Evolutionary conservation across 2,329 filamentous ascomycete species (phyloP).

Genomic region (Alternaria triticina): DNA sequence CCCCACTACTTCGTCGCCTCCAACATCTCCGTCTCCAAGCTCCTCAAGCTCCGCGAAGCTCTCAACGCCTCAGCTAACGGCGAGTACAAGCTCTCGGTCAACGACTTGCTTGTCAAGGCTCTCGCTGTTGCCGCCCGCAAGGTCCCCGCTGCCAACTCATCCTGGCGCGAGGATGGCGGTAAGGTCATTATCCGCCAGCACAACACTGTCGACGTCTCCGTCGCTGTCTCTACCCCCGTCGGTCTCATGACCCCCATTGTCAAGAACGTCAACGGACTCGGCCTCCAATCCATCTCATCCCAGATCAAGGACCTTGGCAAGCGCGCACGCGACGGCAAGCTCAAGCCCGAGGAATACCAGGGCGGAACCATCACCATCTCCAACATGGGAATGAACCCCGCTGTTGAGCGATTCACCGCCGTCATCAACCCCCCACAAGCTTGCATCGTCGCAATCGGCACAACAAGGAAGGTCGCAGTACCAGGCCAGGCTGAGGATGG

Average conservation of each 20-base stretch:
- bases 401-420: conserved; percentile 95
- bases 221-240: conserved; percentile 89
- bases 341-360: conserved; percentile 99
- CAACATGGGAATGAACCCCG: conserved; percentile 99
- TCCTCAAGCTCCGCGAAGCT: conserved; percentile 92
- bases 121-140: conserved; percentile 87
- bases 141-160: conserved; percentile 94
- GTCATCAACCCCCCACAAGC: conserved; percentile 99
- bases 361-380: conserved; percentile 98
- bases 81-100: conserved; percentile 99
- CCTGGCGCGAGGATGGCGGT: conserved; percentile 82
- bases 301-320: conserved; percentile 97
- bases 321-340: conserved; percentile 94
- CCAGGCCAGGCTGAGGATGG: conserved; percentile 85
- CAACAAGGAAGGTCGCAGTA: conserved; percentile 92
- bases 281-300: conserved; percentile 84
- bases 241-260: conserved; percentile 98
- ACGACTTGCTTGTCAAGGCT: conserved; percentile 99
- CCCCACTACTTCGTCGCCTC: conserved; percentile 98
- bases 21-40: conserved; percentile 89
- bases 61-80: conserved; percentile 88
- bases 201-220: conserved; percentile 91
- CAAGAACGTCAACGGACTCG: conserved; percentile 83
- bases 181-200: conserved; percentile 85
- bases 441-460: conserved; percentile 92